Percentiles rank a stretch among this genome's conserved stretches.
These are phyloP conservation scores for Blumeria hordei DNA, from an alignment of 2,329 filamentous ascomycete species.

Conservation along the genomic window DNA sequence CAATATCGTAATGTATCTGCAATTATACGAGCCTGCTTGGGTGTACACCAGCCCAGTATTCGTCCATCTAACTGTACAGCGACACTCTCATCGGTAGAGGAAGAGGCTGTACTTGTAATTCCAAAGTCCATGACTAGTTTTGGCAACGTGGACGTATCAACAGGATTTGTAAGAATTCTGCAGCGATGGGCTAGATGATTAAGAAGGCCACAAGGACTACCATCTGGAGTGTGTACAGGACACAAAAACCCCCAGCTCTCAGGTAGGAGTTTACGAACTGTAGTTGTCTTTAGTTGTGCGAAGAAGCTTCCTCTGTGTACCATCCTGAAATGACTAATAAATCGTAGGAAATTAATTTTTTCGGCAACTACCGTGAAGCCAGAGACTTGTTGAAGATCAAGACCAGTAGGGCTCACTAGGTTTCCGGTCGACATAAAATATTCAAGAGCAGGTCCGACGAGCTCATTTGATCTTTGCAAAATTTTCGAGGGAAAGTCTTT, in stretches of 20 bases:
- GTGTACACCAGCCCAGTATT: constrained; percentile 75
- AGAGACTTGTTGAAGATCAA: constrained; percentile 83
- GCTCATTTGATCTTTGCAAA: constrained; percentile 54
- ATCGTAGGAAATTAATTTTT: constrained; percentile 96
- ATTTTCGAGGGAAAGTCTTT: constrained; percentile 61
- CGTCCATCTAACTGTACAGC: constrained; percentile 76
- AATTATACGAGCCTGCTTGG: constrained; percentile 57
- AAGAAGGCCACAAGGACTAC: constrained; percentile 75
- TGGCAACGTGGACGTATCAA: constrained; percentile 54
- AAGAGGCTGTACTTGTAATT: constrained; percentile 49
- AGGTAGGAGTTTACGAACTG: constrained; percentile 79
- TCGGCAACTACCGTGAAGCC: constrained; percentile 94
- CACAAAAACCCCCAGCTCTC: constrained; percentile 98
- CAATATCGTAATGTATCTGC: constrained; percentile 75
- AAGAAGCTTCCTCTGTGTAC: constrained; percentile 98
- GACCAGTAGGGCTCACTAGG: constrained; percentile 65
- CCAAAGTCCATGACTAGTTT: constrained; percentile 57
- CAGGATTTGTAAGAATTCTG: constrained; percentile 51
- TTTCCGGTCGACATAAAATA: constrained; percentile 97
- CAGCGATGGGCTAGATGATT: constrained; percentile 95
- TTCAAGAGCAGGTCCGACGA: constrained; percentile 64
- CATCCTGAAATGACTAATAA: constrained; percentile 98
- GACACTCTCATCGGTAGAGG: constrained; percentile 60
- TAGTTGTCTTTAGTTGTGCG: constrained; percentile 88
- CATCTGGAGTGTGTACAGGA: constrained; percentile 92